Conservation (phyloP, 768 basidiomycete species). For the Pulveroboletus sp. region DNA sequence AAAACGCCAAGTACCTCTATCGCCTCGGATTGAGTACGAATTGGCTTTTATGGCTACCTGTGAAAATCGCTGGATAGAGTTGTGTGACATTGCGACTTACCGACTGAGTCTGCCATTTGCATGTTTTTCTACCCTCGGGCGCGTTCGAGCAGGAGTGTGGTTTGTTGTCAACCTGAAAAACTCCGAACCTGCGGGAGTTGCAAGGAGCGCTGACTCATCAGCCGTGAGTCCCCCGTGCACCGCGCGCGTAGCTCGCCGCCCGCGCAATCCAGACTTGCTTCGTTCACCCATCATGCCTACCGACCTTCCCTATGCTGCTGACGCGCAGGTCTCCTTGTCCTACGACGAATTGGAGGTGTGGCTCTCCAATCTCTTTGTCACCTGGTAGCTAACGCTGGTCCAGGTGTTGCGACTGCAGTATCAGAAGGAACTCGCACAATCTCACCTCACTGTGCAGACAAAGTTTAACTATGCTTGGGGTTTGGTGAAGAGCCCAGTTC, state of each 20-base stretch:
- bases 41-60: slow-evolving; percentile 26
- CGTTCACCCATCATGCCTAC: slow-evolving; percentile 49
- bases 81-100: slow-evolving; percentile 40
- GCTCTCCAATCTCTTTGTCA: neutral
- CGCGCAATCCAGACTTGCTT: slow-evolving; percentile 13
- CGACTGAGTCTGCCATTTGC: slow-evolving; percentile 49
- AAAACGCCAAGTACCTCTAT: slow-evolving; percentile 34
- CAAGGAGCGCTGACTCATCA: slow-evolving; percentile 26
- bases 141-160: slow-evolving; percentile 21
- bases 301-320: slow-evolving; percentile 93
- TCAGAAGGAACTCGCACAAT: slow-evolving; percentile 78
- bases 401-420: slow-evolving; percentile 87
- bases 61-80: slow-evolving; percentile 22
- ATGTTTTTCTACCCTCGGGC: slow-evolving; percentile 14
- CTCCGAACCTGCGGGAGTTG: slow-evolving; percentile 5
- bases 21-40: slow-evolving; percentile 31
- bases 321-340: slow-evolving; percentile 83
- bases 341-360: slow-evolving; percentile 86
- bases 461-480: slow-evolving; percentile 99
- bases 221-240: slow-evolving; percentile 21
- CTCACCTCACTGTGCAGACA: slow-evolving; percentile 88
- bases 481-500: slow-evolving; percentile 83
- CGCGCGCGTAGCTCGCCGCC: neutral
- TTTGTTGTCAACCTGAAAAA: slow-evolving; percentile 21
- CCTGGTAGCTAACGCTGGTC: neutral